Evolutionary conservation across 345 rosid genomes (phyloP).

Genomic region (Boechera divaricarpa): DNA sequence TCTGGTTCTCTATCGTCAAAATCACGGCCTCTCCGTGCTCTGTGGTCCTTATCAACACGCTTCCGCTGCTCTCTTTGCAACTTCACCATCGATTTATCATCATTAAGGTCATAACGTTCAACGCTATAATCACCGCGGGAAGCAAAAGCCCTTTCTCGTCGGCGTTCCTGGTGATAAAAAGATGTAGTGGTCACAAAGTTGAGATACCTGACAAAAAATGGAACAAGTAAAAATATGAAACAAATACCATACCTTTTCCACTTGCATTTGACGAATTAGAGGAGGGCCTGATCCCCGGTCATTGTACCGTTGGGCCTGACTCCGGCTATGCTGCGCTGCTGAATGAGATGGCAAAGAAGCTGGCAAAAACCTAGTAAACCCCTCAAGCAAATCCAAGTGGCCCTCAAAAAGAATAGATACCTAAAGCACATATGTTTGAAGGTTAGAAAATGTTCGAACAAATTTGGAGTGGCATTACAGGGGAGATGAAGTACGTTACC

Average conservation of each 20-base stretch:
- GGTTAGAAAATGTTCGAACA: neutral
- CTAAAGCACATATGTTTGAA: slow-evolving; percentile 45
- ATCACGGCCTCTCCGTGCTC: slow-evolving; percentile 71
- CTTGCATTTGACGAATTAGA: slow-evolving; percentile 56
- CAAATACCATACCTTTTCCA: slow-evolving; percentile 64
- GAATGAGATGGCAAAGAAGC: slow-evolving; percentile 63
- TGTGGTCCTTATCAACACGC: slow-evolving; percentile 69
- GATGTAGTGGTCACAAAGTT: slow-evolving; percentile 20
- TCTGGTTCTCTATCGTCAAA: slow-evolving; percentile 72
- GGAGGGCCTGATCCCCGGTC: slow-evolving; percentile 58
- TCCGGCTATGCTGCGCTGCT: slow-evolving; percentile 56
- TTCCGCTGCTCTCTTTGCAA: slow-evolving; percentile 77
- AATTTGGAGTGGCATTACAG: slow-evolving; percentile 9
- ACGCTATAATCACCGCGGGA: slow-evolving; percentile 68
- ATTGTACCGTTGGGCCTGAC: slow-evolving; percentile 57
- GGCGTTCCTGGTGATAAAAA: slow-evolving; percentile 61
- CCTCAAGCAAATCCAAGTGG: slow-evolving; percentile 89
- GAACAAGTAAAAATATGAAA: slow-evolving; percentile 12
- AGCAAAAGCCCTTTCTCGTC: slow-evolving; percentile 63
- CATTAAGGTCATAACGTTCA: slow-evolving; percentile 73
- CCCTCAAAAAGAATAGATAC: slow-evolving; percentile 81
- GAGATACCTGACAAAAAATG: slow-evolving; percentile 22
- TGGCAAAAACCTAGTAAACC: slow-evolving; percentile 85
- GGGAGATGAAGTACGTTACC: slow-evolving; percentile 51
- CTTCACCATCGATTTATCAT: slow-evolving; percentile 64